These are phyloP conservation scores for Oryza nivara DNA, from an alignment of 176 grass and related monocot genomes.

Conservation along the genomic window DNA sequence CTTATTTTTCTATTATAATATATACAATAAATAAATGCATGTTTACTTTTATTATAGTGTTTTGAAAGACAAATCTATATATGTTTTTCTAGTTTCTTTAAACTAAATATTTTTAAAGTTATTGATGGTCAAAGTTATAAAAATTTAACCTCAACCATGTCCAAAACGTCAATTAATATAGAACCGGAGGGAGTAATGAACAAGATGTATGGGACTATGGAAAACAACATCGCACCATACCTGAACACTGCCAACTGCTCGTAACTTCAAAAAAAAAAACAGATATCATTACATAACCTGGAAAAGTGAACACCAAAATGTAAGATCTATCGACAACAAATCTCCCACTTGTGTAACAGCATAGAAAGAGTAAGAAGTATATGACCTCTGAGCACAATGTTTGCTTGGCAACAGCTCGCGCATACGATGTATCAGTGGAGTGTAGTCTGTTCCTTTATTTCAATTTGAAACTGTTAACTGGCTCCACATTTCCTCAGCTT, in stretches of 20 bases:
- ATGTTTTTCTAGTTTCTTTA: too few species aligned
- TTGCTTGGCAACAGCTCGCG: constrained; percentile 8
- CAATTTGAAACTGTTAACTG: constrained; percentile 43
- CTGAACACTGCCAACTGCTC: constrained; percentile 21
- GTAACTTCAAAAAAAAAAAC: constrained; percentile 4
- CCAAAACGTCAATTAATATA: too few species aligned
- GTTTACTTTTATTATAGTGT: too few species aligned
- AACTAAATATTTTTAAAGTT: too few species aligned
- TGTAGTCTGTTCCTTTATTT: constrained; percentile 3
- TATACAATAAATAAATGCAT: too few species aligned
- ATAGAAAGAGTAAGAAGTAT: background rate
- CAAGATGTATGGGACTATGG: background rate
- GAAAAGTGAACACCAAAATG: background rate
- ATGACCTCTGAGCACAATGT: background rate
- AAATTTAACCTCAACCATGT: too few species aligned
- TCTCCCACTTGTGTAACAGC: background rate
- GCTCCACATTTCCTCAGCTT: constrained; percentile 51
- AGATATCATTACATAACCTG: constrained; percentile 20
- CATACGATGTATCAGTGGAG: constrained; percentile 11
- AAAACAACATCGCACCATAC: constrained; percentile 23
- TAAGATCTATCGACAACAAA: background rate
- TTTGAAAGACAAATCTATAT: too few species aligned
- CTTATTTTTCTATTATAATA: too few species aligned
- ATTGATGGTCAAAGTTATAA: too few species aligned
- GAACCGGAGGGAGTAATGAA: background rate